Evolutionary conservation across 306 rosid species (phyloP).

Genomic region (Senna tora): DNA sequence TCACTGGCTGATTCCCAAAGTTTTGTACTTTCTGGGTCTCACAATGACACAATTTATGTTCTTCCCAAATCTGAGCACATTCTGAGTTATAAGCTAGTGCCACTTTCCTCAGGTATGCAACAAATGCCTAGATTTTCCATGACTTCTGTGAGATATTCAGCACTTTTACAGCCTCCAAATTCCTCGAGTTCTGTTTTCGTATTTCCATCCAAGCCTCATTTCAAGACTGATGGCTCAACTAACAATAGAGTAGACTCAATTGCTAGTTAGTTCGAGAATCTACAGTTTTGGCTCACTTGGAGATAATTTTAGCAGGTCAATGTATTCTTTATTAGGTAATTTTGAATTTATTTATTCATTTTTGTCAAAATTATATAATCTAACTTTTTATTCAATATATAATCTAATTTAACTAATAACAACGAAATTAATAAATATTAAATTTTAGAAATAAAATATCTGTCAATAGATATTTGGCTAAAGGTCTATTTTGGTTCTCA

Average conservation of each 20-base stretch:
- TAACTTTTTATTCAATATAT: no score
- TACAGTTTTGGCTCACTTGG: no score
- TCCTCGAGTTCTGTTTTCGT: constrained; percentile 62
- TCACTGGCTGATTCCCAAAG: constrained; percentile 77
- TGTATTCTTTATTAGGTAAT: no score
- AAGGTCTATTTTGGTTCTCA: no score
- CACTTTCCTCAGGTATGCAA: constrained; percentile 79
- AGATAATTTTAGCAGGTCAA: no score
- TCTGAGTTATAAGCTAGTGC: constrained; percentile 85
- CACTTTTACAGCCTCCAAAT: constrained; percentile 66
- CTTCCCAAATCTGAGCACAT: constrained; percentile 85
- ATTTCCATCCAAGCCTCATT: constrained; percentile 83
- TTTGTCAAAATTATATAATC: no score
- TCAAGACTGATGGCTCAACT: constrained; percentile 50
- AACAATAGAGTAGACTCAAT: constrained; percentile 47
- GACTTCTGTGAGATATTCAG: constrained; percentile 78
- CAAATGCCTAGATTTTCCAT: constrained; percentile 77
- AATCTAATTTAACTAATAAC: no score
- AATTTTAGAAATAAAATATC: no score
- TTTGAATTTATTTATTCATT: no score
- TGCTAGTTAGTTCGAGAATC: constrained; percentile 40
- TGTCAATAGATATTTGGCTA: no score
- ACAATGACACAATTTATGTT: constrained; percentile 69
- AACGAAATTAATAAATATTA: no score
- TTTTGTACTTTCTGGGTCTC: constrained; percentile 87